Percentiles rank a stretch among this genome's conserved stretches.
These are phyloP conservation scores for Herpetomonas tarakana DNA, from an alignment of 208 protist genomes.

Conservation along the genomic window DNA sequence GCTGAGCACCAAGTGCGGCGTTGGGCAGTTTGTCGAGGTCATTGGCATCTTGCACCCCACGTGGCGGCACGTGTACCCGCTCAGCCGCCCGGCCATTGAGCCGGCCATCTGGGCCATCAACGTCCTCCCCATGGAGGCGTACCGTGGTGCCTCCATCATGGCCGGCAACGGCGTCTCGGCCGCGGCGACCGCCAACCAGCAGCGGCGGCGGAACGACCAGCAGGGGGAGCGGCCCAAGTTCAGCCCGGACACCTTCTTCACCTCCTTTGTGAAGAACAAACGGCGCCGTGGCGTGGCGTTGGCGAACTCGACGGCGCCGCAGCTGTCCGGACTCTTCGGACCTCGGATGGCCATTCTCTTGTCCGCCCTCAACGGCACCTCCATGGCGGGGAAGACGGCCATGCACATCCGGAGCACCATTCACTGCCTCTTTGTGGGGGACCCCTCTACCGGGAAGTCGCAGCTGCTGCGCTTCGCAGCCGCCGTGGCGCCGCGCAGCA, in stretches of 20 bases:
- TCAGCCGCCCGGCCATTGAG: constrained; percentile 67
- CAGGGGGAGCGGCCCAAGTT: constrained; percentile 43
- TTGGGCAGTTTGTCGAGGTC: constrained; percentile 85
- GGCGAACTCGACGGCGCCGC: constrained; percentile 58
- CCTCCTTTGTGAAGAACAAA: constrained; percentile 48
- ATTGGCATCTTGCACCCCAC: constrained; percentile 71
- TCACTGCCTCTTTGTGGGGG: constrained; percentile 98
- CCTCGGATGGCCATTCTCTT: constrained; percentile 79
- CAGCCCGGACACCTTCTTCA: constrained; percentile 73
- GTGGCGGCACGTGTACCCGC: constrained; percentile 64
- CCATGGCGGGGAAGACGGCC: constrained; percentile 49
- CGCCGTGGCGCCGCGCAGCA: constrained; percentile 74
- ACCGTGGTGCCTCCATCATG: constrained; percentile 43
- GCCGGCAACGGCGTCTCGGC: constrained; percentile 11
- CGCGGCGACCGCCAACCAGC: constrained; percentile 9
- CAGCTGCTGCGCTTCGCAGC: constrained; percentile 87
- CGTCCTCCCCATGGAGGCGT: constrained; percentile 75
- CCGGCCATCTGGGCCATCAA: constrained; percentile 77
- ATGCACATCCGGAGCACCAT: constrained; percentile 92
- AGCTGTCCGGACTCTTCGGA: constrained; percentile 77
- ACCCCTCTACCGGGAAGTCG: constrained; percentile 98
- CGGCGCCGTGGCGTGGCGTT: constrained; percentile 48
- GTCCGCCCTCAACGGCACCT: constrained; percentile 61
- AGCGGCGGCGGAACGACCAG: constrained; percentile 18
- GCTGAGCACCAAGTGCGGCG: constrained; percentile 68